phyloP scores from a whole-genome alignment of 2,329 filamentous ascomycete species.

The Trichoderma endophyticum region DNA sequence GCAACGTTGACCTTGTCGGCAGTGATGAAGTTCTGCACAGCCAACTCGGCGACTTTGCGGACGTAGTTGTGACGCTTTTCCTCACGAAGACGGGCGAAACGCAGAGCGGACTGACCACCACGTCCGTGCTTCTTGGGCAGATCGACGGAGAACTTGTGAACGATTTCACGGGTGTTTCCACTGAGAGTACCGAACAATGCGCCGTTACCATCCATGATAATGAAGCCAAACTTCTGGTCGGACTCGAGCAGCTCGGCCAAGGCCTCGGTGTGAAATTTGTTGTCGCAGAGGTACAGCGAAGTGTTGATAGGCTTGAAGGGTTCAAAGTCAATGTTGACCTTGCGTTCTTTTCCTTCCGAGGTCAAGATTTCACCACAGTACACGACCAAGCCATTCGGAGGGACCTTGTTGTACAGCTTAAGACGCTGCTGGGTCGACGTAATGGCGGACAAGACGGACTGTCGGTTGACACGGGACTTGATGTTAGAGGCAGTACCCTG shows the following conservation, averaged over 20 bases:
- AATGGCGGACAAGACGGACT: slow-evolving; percentile 96
- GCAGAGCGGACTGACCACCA: slow-evolving; percentile 98
- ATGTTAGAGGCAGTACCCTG: slow-evolving; percentile 98
- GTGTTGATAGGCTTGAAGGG: slow-evolving; percentile 99
- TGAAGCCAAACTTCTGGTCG: slow-evolving; percentile 99
- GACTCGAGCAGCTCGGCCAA: slow-evolving; percentile 96
- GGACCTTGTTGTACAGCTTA: slow-evolving; percentile 98
- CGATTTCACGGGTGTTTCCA: slow-evolving; percentile 92
- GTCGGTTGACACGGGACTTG: slow-evolving; percentile 98
- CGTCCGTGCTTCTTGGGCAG: slow-evolving; percentile 99
- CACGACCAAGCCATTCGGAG: slow-evolving; percentile 93
- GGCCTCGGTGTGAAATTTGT: slow-evolving; percentile 99
- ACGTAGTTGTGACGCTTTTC: slow-evolving; percentile 99
- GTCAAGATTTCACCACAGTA: slow-evolving; percentile 99
- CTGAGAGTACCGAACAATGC: slow-evolving; percentile 94
- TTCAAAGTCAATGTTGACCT: slow-evolving; percentile 99
- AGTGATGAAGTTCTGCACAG: slow-evolving; percentile 98
- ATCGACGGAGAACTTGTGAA: slow-evolving; percentile 98
- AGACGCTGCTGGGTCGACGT: slow-evolving; percentile 98
- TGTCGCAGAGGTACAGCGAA: slow-evolving; percentile 98
- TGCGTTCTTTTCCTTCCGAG: slow-evolving; percentile 95
- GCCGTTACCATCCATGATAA: slow-evolving; percentile 99
- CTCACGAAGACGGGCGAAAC: slow-evolving; percentile 98
- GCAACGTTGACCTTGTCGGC: slow-evolving; percentile 98
- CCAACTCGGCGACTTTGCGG: slow-evolving; percentile 95